These are phyloP conservation scores for Pyricularia pennisetigena DNA, from an alignment of 2,329 filamentous ascomycete genomes.

Conservation along the genomic window DNA sequence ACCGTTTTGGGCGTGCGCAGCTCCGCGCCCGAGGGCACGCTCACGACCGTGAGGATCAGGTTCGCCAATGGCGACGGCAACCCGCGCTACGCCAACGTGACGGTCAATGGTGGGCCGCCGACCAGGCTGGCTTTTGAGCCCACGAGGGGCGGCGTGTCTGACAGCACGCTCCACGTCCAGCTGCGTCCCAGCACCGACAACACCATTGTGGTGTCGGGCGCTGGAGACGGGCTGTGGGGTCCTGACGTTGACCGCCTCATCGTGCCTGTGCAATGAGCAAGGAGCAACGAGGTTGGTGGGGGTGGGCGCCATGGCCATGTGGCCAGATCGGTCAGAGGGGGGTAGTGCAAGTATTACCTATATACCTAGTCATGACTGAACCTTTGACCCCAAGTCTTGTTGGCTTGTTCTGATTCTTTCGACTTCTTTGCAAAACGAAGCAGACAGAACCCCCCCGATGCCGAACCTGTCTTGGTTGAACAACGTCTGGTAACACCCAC, in stretches of 20 bases:
- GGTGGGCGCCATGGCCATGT: too few species aligned
- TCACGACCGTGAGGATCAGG: conserved; percentile 43
- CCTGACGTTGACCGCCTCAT: conserved; percentile 45
- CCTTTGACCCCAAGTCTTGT: too few species aligned
- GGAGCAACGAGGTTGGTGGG: too few species aligned
- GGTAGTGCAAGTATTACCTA: too few species aligned
- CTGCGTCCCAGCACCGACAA: conserved; percentile 36
- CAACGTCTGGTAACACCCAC: not conserved
- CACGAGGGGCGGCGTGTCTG: conserved; percentile 29
- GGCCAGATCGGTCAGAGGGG: too few species aligned
- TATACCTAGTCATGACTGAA: too few species aligned
- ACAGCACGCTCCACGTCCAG: conserved; percentile 35
- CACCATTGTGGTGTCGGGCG: conserved; percentile 33
- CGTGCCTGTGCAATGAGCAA: conserved; percentile 27
- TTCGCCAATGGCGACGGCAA: conserved; percentile 45
- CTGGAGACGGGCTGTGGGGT: conserved; percentile 26
- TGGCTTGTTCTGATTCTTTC: not conserved
- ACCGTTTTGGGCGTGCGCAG: conserved; percentile 35
- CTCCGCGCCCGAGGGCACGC: conserved; percentile 21
- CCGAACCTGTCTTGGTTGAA: not conserved
- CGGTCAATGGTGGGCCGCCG: conserved; percentile 40
- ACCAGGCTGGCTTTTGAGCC: conserved; percentile 47
- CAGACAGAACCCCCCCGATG: not conserved
- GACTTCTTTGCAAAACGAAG: not conserved
- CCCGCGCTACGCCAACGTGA: conserved; percentile 41